Evolutionary conservation across 345 rosid genomes (phyloP), one percentile per base, ranked within the genome.

Genomic region (Pseudoturritis turrita): DNA sequence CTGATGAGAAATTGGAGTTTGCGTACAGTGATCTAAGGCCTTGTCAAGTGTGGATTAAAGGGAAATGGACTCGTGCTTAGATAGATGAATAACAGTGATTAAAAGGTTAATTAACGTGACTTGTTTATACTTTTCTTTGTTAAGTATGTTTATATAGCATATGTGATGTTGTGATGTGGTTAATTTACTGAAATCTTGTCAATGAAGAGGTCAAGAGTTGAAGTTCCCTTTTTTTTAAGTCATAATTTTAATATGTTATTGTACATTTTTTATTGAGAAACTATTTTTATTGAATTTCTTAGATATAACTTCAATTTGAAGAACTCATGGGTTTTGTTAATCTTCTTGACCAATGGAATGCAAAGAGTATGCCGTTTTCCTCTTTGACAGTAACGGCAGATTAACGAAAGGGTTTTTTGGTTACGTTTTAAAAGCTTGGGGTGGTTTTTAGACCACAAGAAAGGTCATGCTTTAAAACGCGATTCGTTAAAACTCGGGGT

Each of bases 1-100:
- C 50, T 7, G 17, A 56, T 19, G 87, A 83, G 61, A 81, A 55
- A 43, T 49, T 87, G 75, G 77, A 77, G 53, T 84, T 83, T 67
- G 77, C 51, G 10, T 83, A 81, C 46, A 17, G 0, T 19, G 72
- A 82, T 9, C 68, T 87, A 70, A 83, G 91, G 78, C 83, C 81
- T 68, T 81, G 82, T 44, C 87, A 62, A 35, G 83, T 84, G n/a
- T 81, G 85, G 87, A 72, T 33, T 22, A 70, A 62, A 7, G 83
- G 83, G 54, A 37, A 60, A 13, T 84, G 88, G 88, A 17, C 65
- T 21, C 11, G 29, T 44, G 53, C 73, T 67, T 14, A 46, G 33
- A 36, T 31, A 19, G 33, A 51, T 36, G 12, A 11, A 12, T 23
- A 23, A 12, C 26, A 26, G 22, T 53, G n/a, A 28, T 54, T 19